These are phyloP conservation scores for Solanum dulcamara DNA, from an alignment of 257 asterid genomes.

Conservation along the genomic window DNA sequence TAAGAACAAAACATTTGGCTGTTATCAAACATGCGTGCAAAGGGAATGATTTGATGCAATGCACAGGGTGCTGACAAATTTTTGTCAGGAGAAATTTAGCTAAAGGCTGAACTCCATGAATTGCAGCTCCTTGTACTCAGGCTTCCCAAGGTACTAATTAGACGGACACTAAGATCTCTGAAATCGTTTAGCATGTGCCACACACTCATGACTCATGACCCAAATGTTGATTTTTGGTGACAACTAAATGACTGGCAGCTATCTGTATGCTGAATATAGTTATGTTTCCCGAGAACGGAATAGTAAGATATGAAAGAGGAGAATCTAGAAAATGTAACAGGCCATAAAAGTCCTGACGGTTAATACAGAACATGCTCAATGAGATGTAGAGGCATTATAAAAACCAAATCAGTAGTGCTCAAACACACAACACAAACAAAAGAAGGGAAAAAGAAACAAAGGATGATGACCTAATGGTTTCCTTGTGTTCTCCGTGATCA, in stretches of 20 bases:
- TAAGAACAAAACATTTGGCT: background rate
- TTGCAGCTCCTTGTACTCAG: background rate
- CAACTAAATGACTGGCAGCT: background rate
- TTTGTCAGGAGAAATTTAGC: background rate
- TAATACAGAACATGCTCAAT: background rate
- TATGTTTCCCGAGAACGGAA: background rate
- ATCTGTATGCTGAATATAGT: background rate
- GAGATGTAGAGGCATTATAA: background rate
- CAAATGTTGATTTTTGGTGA: background rate
- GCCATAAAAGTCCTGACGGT: background rate
- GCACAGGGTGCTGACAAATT: background rate
- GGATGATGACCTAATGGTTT: slow-evolving; percentile 62
- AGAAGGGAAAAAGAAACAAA: background rate
- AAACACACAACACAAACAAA: background rate
- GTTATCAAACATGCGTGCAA: background rate
- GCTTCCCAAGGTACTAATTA: background rate
- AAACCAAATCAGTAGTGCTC: background rate
- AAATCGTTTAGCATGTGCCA: background rate
- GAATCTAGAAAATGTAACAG: background rate
- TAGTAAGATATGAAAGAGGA: background rate
- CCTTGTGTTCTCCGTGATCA: slow-evolving; percentile 57
- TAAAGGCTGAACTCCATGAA: background rate
- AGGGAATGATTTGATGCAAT: background rate
- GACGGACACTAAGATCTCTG: background rate
- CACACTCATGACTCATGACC: background rate